Evolutionary conservation across 2,329 filamentous ascomycete species (phyloP).

Genomic region (Fusarium buxicola): DNA sequence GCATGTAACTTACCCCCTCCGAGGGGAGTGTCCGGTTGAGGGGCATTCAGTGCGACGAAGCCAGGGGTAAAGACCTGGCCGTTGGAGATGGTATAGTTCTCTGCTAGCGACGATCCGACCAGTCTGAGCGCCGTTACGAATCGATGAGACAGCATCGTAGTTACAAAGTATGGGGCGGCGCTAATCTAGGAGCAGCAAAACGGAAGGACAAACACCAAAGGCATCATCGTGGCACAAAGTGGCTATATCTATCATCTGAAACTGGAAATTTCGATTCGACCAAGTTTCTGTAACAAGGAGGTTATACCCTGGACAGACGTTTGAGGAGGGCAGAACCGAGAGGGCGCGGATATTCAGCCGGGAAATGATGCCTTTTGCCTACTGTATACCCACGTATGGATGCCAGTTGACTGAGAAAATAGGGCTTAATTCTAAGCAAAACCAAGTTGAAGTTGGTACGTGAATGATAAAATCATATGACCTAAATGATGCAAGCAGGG

Average conservation of each 20-base stretch:
- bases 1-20: slow-evolving; percentile 69
- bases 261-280: slow-evolving; percentile 28
- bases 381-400: not conserved
- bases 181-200: not conserved
- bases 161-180: not conserved
- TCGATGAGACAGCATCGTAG: slow-evolving; percentile 22
- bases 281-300: slow-evolving; percentile 12
- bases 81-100: slow-evolving; percentile 68
- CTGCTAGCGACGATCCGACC: slow-evolving; percentile 43
- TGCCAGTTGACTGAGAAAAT: too few species aligned
- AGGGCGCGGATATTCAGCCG: slow-evolving; percentile 37
- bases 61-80: slow-evolving; percentile 78
- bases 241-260: slow-evolving; percentile 28
- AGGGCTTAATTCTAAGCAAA: not conserved
- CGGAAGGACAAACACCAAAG: slow-evolving; percentile 7
- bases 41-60: slow-evolving; percentile 73
- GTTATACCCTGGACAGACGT: slow-evolving; percentile 22
- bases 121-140: slow-evolving; percentile 40
- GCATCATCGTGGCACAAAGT: slow-evolving; percentile 2
- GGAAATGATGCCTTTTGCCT: slow-evolving; percentile 7
- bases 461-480: too few species aligned
- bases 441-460: too few species aligned
- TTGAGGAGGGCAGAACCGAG: slow-evolving; percentile 29
- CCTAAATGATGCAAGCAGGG: not conserved
- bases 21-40: slow-evolving; percentile 72